These are phyloP conservation scores for Neopestalotiopsis rosae DNA, from an alignment of 2,329 filamentous ascomycete genomes.

Conservation along the genomic window DNA sequence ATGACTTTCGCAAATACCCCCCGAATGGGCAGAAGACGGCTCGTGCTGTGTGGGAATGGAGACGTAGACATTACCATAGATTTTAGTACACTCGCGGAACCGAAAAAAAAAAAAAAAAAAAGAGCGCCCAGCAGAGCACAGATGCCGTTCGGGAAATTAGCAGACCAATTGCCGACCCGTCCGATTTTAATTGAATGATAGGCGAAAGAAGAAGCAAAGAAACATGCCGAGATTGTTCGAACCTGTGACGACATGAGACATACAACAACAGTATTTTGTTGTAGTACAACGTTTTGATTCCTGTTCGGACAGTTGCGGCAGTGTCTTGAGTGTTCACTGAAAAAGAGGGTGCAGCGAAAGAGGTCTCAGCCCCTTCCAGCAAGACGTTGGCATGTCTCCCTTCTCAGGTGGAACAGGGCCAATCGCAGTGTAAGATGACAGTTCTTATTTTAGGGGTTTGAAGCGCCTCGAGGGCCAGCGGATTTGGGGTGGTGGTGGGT, in stretches of 20 bases:
- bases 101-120: background rate
- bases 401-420: too few species aligned
- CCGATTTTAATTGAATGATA: background rate
- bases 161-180: constrained; percentile 1
- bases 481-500: too few species aligned
- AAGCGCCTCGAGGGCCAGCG: too few species aligned
- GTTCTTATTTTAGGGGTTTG: too few species aligned
- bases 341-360: too few species aligned
- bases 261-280: too few species aligned
- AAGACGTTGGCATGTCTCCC: too few species aligned
- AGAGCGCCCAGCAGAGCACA: background rate
- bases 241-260: background rate
- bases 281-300: too few species aligned
- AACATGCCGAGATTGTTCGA: background rate
- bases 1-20: background rate
- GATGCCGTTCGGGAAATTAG: background rate
- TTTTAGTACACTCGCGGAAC: background rate
- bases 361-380: too few species aligned
- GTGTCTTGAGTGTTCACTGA: too few species aligned
- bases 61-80: background rate
- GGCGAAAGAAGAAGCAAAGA: background rate
- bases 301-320: too few species aligned
- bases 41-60: background rate
- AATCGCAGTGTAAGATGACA: too few species aligned
- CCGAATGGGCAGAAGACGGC: background rate